phyloP scores from a whole-genome alignment of 2,329 filamentous ascomycete species.

The Calycina marina region DNA sequence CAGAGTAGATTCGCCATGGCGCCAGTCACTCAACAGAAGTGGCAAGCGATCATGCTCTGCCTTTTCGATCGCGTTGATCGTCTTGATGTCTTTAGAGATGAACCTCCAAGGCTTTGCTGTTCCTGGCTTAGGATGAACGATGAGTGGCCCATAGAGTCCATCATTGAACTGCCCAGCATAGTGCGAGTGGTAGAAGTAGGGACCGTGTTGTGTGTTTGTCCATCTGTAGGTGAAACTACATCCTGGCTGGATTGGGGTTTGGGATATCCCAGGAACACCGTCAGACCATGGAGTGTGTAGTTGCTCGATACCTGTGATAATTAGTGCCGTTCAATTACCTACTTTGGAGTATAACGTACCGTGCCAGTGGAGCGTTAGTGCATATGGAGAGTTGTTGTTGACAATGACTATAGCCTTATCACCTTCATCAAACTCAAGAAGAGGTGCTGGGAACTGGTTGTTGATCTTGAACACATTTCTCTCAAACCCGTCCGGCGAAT shows the following conservation, averaged over 20 bases:
- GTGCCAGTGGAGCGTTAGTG: slow-evolving; percentile 29
- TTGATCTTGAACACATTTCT: slow-evolving; percentile 15
- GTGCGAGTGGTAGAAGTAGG: slow-evolving; percentile 26
- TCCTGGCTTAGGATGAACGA: slow-evolving; percentile 11
- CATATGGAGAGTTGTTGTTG: slow-evolving; percentile 21
- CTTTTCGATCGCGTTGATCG: slow-evolving; percentile 2
- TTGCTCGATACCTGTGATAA: slow-evolving; percentile 4
- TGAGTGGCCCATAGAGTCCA: slow-evolving; percentile 19
- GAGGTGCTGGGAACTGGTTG: slow-evolving; percentile 16
- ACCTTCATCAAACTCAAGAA: slow-evolving; percentile 23
- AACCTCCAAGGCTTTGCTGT: slow-evolving; percentile 5
- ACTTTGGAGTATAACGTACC: slow-evolving; percentile 15
- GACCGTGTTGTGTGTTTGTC: slow-evolving; percentile 25
- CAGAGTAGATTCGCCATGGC: slow-evolving; percentile 9
- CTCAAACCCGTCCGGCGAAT: slow-evolving; percentile 11
- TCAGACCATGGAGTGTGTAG: slow-evolving; percentile 24
- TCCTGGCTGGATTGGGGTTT: slow-evolving; percentile 28
- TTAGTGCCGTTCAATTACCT: slow-evolving; percentile 9
- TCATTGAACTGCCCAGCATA: slow-evolving; percentile 19
- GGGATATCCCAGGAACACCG: slow-evolving; percentile 27
- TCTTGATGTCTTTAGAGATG: slow-evolving; percentile 7
- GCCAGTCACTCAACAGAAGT: slow-evolving; percentile 12
- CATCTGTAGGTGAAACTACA: slow-evolving; percentile 25
- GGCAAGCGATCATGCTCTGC: slow-evolving; percentile 6
- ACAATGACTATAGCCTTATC: slow-evolving; percentile 15